phyloP scores from a whole-genome alignment of 2,329 filamentous ascomycete species.

The Hypoxylon sp. region DNA sequence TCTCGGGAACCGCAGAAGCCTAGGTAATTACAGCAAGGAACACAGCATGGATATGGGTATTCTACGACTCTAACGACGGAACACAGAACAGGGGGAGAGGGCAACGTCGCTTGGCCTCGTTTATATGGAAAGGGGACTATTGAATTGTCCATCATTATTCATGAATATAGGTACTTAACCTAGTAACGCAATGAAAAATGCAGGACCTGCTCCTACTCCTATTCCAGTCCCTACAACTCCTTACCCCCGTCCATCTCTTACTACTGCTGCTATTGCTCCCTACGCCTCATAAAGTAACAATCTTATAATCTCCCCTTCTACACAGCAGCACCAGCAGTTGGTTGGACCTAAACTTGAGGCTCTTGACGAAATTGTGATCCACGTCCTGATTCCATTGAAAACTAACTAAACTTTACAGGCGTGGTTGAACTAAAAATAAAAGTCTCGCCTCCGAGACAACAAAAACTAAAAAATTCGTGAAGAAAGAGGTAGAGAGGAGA shows the following conservation, averaged over 20 bases:
- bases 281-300: constrained; percentile 14
- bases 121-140: constrained; percentile 6
- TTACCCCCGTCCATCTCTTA: not conserved
- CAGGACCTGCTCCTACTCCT: constrained; percentile 1
- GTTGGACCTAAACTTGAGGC: not conserved
- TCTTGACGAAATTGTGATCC: not conserved
- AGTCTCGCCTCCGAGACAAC: not conserved
- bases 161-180: constrained; percentile 17
- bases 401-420: constrained; percentile 7
- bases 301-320: constrained; percentile 9
- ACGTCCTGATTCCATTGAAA: constrained; percentile 22
- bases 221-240: constrained; percentile 12
- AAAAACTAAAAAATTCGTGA: constrained; percentile 1
- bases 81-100: not conserved
- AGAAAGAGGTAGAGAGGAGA: constrained; percentile 4
- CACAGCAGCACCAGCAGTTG: constrained; percentile 6
- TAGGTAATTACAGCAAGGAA: too few relatives aligned
- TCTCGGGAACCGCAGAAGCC: too few relatives aligned
- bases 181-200: constrained; percentile 9
- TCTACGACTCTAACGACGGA: not conserved
- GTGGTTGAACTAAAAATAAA: constrained; percentile 14
- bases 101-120: not conserved
- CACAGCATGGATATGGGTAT: not conserved
- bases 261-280: constrained; percentile 3
- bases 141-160: constrained; percentile 11